These are phyloP conservation scores for Metrosideros polymorpha DNA, from an alignment of 441 rosid genomes.

Conservation along the genomic window DNA sequence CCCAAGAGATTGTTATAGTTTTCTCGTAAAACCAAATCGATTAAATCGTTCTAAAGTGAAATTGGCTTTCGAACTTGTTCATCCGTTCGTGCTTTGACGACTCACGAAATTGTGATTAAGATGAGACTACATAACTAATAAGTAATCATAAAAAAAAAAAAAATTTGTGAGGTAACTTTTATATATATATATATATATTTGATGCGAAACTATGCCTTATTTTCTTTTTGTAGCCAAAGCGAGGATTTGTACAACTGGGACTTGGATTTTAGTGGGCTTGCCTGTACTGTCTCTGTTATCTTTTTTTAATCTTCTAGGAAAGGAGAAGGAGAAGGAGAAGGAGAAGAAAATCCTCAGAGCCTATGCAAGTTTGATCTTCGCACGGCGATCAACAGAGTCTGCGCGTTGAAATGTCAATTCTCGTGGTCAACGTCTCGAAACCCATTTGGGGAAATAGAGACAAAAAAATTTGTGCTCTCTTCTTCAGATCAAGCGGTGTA, in stretches of 20 bases:
- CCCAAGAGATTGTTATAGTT: neutral
- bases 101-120: neutral
- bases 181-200: too few relatives aligned
- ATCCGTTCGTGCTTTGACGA: neutral
- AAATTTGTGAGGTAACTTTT: neutral
- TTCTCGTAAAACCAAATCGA: too few relatives aligned
- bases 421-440: neutral
- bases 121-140: neutral
- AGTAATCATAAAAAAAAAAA: too few relatives aligned
- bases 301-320: neutral
- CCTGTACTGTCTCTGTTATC: neutral
- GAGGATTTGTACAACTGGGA: neutral
- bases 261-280: neutral
- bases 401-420: neutral
- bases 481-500: neutral
- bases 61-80: neutral
- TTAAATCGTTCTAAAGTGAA: too few relatives aligned
- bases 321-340: neutral
- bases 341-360: neutral
- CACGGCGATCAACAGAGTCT: neutral
- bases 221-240: neutral
- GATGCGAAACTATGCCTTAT: neutral
- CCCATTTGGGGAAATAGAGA: neutral
- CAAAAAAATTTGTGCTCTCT: neutral
- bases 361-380: neutral